Base-by-base conservation (phyloP, 73 alveolate species). In the Symbiodinium natans region DNA sequence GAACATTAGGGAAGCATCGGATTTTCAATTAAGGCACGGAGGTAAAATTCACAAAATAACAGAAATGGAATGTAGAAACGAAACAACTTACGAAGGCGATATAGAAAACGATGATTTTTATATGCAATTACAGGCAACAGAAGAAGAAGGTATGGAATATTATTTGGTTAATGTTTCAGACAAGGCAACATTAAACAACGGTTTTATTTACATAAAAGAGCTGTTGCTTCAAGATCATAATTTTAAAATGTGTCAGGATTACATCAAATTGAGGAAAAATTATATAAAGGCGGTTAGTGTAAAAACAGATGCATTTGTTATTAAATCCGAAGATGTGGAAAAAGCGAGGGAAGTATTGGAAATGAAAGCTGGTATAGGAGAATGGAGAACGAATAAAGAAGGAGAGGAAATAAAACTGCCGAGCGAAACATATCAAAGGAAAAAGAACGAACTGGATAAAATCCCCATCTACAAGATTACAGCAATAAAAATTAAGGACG, bases 11-110 rank as follows among this genome's bases (percentile, higher is more conserved):
- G 93, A 85, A 19, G 93, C 93, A 13, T 41, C 33, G 19, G 19
- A 29, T 1, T 31, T 25, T 2, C 82, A 85, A 46, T 21, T 46
- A 40, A 74, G 46, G 19, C 34, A 46, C 2, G 93, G 93, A 25
- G 93, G 93, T 2, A 85, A 33, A 85, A 52, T 46, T 43, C 80
- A 85, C 48, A 85, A 85, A 31, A 2, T 85, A 6, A n/a, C n/a
- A n/a, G n/a, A n/a, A n/a, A n/a, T n/a, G n/a, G n/a, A n/a, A n/a
- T n/a, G n/a, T n/a, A n/a, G n/a, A n/a, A n/a, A n/a, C n/a, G n/a
- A n/a, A n/a, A n/a, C n/a, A n/a, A n/a, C n/a, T n/a, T 11, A 34
- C 34, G 48, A 43, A 21, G 1, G n/a, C 3, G 42, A 83, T 21
- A 41, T 15, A 27, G 75, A 41, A 41, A 34, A 83, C 27, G 33